Base-by-base conservation (phyloP, 1,139 yeast genomes). In the Yamadazyma conglobata region DNA sequence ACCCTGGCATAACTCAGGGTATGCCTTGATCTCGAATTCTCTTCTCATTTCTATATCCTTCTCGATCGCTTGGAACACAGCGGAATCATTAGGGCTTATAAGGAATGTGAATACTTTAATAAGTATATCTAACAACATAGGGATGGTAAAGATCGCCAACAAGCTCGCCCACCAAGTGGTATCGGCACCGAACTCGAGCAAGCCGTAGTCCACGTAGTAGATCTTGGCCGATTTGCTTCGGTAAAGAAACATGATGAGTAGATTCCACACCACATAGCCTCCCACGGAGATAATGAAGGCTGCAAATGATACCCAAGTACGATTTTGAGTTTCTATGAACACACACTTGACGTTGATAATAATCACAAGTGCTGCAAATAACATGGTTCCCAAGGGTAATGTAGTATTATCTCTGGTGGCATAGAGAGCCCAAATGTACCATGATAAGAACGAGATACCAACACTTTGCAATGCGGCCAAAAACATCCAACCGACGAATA, bases 251-350 rank as follows among this genome's bases (percentile, higher is more conserved):
- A 91, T 85, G 35, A 91, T 72, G 25, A 88, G 56, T 37, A 84
- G 70, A 53, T 86, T 79, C 96, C 96, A 91, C 5, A 79, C 43
- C n/a, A 82, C 65, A 79, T 93, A 93, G 0, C 97, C 98, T 11
- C 83, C 78, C 30, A 79, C 78, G 1, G 96, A 86, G n/a, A 88
- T 70, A 10, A 74, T 52, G 38, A 79, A 70, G 2, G 91, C 78
- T 0, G 79, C 78, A 48, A 77, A 65, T n/a, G 84, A 79, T 23
- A 87, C 50, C 67, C 87, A 70, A 12, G 83, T 83, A 35, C 88
- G 67, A 44, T 83, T 76, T 44, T 84, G 93, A 80, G 86, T 86
- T 46, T 91, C 97, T 28, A 91, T 55, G 36, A 88, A 64, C 43
- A 84, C 87, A 41, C 88, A 72, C 56, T 89, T 91, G 33, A 79